Evolutionary conservation across 208 protist species (phyloP), one percentile per base, ranked within the genome.

Genomic region (Leishmania gerbilli): DNA sequence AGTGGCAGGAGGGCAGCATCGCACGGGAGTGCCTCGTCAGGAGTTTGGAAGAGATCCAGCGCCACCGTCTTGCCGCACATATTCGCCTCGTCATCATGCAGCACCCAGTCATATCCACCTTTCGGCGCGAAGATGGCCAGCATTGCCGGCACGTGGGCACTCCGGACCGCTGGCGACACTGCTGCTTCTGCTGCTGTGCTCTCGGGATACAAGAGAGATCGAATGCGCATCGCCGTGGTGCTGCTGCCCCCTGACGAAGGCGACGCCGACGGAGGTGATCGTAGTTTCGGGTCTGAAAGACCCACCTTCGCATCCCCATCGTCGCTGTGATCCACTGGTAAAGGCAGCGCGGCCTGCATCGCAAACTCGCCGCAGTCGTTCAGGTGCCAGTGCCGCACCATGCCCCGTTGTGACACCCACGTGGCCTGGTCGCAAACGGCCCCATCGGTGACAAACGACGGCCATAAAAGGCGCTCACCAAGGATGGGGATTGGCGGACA

Each of bases 331-430:
- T 37, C 51, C 17, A 42, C 13, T n/a, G 15, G 1, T 7, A 96
- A 71, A 2, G 92, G 92, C 37, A 98, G 87, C 5, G 88, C 94
- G 21, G 89, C 92, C 77, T 98, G 93, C 77, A 95, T 81, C 45
- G 94, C 92, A 71, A 98, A 95, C 81, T 98, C 95, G 7, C 95
- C 96, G 13, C 84, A 94, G 88, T 98, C 96, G 83, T 98, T 95
- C 47, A 98, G 84, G 81, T 97, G 95, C 95, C 96, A 98, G 89
- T 93, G 95, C 0, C 92, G 95, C 40, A 93, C 62, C 42, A 91
- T 91, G 1, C 92, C 93, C 21, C 85, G 81, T 74, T 97, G 92
- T 9, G 95, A 96, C 27, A 95, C 79, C 69, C 88, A 88, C 31
- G 95, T 98, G 40, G 95, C 94, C 53, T 92, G 92, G 75, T 97